Evolutionary conservation across 2,329 filamentous ascomycete genomes (phyloP), one percentile per base, ranked within the genome.

Genomic region (Lecanicillium sp.): DNA sequence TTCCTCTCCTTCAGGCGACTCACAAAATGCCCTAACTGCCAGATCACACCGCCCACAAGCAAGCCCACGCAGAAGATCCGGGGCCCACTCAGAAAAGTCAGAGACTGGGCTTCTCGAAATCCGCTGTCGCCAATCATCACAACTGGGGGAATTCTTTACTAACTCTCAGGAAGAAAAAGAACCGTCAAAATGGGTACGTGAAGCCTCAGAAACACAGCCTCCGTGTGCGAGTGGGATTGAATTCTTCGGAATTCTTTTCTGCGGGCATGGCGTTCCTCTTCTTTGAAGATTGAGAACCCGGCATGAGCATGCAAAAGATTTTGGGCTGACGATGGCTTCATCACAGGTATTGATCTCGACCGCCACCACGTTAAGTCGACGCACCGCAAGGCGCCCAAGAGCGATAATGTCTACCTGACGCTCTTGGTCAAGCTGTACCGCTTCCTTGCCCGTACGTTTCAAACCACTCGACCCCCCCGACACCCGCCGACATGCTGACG

Each of bases 351-450:
- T 73, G 81, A 85, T 81, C 75, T 85, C 65, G 75, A 83, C 71
- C 73, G 74, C 62, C 81, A 85, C 73, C 82, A 86, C 71, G 78
- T 82, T 67, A 79, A 79, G 68, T 73, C 67, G 68, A 83, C 80
- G 59, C 90, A 95, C 81, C 88, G 90, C 74, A 89, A 87, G 82
- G 89, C 88, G 62, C 88, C 90, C 68, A 96, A 96, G 87, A 95
- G 87, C 78, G 87, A 95, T 79, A 95, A 96, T 81, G 88, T 91
- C 67, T 95, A 96, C 77, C 80, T 95, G 63, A 91, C 91, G 82
- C 83, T 96, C 70, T 79, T 97, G 71, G 90, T 96, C 74, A 96
- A 96, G 86, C 86, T 95, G 48, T 95, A 95, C 81, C 87, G 88
- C 79, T 95, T 95, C 83, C 77, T 95, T 72, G 84, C 89, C 67